Percentiles rank a stretch among this genome's conserved stretches.
phyloP scores from a whole-genome alignment of 345 rosid genomes.

The Clausena lansium region DNA sequence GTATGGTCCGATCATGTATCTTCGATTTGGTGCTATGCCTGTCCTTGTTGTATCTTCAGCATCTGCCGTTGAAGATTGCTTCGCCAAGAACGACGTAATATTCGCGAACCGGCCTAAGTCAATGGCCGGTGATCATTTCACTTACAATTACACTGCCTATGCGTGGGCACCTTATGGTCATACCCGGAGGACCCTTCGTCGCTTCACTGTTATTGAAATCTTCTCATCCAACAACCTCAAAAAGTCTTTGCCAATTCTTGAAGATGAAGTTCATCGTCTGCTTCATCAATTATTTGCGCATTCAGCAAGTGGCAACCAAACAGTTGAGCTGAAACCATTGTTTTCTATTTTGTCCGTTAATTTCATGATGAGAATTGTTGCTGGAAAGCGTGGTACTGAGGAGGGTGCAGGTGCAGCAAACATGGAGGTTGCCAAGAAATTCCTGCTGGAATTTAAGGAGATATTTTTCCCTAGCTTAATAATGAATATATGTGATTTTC shows the following conservation, averaged over 20 bases:
- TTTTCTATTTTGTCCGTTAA: slow-evolving; percentile 23
- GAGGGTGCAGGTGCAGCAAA: slow-evolving; percentile 17
- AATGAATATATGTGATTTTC: slow-evolving; percentile 38
- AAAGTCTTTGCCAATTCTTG: slow-evolving; percentile 19
- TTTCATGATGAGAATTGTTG: slow-evolving; percentile 29
- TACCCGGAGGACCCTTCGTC: slow-evolving; percentile 50
- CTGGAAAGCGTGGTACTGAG: slow-evolving; percentile 24
- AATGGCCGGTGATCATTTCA: slow-evolving; percentile 34
- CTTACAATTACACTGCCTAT: slow-evolving; percentile 28
- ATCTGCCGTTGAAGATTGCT: slow-evolving; percentile 42
- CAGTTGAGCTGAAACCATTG: slow-evolving; percentile 30
- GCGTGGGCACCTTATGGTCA: slow-evolving; percentile 46
- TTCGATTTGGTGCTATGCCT: slow-evolving; percentile 32
- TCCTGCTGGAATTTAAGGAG: slow-evolving; percentile 38
- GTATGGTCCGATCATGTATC: slow-evolving; percentile 43
- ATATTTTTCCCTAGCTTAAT: slow-evolving; percentile 35
- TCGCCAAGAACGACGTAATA: slow-evolving; percentile 46
- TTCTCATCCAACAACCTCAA: slow-evolving; percentile 35
- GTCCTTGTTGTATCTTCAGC: slow-evolving; percentile 47
- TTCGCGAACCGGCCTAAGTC: slow-evolving; percentile 51
- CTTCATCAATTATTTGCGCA: slow-evolving; percentile 22
- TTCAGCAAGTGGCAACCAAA: background rate
- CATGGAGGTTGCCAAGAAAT: slow-evolving; percentile 33
- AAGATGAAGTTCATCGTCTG: slow-evolving; percentile 30
- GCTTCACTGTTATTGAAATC: slow-evolving; percentile 38